phyloP scores from a whole-genome alignment of 768 basidiomycete species.

The Macrocybe gigantea region DNA sequence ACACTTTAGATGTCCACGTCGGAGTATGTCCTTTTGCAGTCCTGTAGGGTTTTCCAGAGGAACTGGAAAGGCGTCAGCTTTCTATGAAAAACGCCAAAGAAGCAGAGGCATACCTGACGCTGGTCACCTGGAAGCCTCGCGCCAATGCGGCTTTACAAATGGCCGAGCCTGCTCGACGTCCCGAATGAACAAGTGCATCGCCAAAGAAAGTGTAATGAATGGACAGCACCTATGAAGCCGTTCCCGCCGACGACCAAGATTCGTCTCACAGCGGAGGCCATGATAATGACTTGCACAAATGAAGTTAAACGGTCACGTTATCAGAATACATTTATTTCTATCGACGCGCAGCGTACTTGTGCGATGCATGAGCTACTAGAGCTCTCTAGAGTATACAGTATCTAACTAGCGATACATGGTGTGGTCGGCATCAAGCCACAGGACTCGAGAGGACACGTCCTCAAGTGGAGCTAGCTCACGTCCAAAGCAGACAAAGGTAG shows the following conservation, averaged over 20 bases:
- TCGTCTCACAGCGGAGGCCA: constrained; percentile 38
- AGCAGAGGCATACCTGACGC: constrained; percentile 60
- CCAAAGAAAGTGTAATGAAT: background rate
- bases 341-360: too few species aligned
- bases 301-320: too few species aligned
- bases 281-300: too few species aligned
- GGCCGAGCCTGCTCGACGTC: constrained; percentile 65
- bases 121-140: constrained; percentile 81
- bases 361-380: too few species aligned
- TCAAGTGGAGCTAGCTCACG: too few species aligned
- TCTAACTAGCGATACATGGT: too few species aligned
- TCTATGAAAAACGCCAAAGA: background rate
- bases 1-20: constrained; percentile 76
- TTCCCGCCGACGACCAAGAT: constrained; percentile 98
- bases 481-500: too few species aligned
- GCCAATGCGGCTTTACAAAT: constrained; percentile 85
- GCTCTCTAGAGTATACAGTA: too few species aligned
- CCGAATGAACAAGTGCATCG: constrained; percentile 1
- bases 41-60: constrained; percentile 78
- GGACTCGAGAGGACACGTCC: too few species aligned
- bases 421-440: too few species aligned
- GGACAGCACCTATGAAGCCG: constrained; percentile 79
- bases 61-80: constrained; percentile 36
- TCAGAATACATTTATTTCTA: too few species aligned
- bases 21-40: constrained; percentile 90